Evolutionary conservation across 2,329 filamentous ascomycete genomes (phyloP).

Genomic region (Colletotrichum musicola): DNA sequence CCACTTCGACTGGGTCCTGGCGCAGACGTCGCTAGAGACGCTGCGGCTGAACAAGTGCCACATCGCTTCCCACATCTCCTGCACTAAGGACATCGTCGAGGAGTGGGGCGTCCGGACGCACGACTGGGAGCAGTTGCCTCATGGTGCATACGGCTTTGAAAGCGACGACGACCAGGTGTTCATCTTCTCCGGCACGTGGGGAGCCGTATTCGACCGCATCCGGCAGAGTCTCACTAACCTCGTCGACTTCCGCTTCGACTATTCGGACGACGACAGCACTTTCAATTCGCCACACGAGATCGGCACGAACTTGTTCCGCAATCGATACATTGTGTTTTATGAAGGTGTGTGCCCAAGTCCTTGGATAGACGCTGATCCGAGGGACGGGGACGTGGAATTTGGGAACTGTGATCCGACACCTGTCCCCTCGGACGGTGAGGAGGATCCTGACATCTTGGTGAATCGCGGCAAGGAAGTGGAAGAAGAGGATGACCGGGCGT

Average conservation of each 20-base stretch:
- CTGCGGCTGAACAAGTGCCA: constrained; percentile 37
- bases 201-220: constrained; percentile 41
- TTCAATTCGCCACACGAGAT: too few relatives aligned
- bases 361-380: too few relatives aligned
- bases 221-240: constrained; percentile 34
- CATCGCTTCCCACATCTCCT: constrained; percentile 32
- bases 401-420: too few relatives aligned
- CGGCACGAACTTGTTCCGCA: too few relatives aligned
- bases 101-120: neutral
- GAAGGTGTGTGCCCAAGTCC: too few relatives aligned
- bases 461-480: too few relatives aligned
- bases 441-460: too few relatives aligned
- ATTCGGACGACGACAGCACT: too few relatives aligned
- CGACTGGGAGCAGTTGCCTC: constrained; percentile 37
- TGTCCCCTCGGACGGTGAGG: too few relatives aligned
- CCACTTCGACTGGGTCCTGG: constrained; percentile 45
- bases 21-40: constrained; percentile 19
- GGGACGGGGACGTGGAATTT: too few relatives aligned
- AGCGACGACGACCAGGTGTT: constrained; percentile 8
- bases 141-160: constrained; percentile 12
- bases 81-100: neutral
- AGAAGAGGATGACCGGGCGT: too few relatives aligned
- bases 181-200: constrained; percentile 40
- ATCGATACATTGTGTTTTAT: too few relatives aligned
- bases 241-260: constrained; percentile 37